Conservation (phyloP, 805 yeast species). For the Hanseniaspora meyeri region DNA sequence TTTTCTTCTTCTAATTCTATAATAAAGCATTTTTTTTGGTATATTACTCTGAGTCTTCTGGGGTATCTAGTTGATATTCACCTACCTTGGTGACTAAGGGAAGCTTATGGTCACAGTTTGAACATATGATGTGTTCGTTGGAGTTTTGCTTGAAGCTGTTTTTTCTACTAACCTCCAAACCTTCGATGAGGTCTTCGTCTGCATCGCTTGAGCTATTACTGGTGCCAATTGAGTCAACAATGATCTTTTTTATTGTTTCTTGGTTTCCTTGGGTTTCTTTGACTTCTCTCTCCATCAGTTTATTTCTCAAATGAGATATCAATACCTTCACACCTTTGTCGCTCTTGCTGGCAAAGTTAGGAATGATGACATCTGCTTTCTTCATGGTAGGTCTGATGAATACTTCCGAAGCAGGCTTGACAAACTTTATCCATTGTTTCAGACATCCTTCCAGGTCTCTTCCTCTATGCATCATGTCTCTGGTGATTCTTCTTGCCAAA, state of each 20-base stretch:
- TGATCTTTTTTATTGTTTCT: constrained; percentile 9
- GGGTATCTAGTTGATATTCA: constrained; percentile 8
- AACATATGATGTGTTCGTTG: constrained; percentile 4
- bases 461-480: constrained; percentile 80
- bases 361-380: constrained; percentile 78
- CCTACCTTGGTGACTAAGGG: constrained; percentile 6
- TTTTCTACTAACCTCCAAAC: constrained; percentile 16
- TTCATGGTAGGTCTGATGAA: constrained; percentile 64
- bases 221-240: background rate
- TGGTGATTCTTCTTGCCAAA: constrained; percentile 69
- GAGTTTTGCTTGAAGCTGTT: constrained; percentile 15
- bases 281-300: constrained; percentile 48
- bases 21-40: too few relatives aligned
- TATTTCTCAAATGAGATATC: constrained; percentile 66
- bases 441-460: constrained; percentile 73
- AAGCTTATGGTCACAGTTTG: constrained; percentile 5
- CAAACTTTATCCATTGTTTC: constrained; percentile 80
- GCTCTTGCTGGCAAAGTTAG: constrained; percentile 71
- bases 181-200: constrained; percentile 13
- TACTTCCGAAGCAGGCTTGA: constrained; percentile 79
- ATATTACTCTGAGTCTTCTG: constrained; percentile 1
- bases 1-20: too few relatives aligned
- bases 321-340: constrained; percentile 65
- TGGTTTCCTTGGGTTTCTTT: constrained; percentile 16
- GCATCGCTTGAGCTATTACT: background rate